Evolutionary conservation across 306 rosid species (phyloP), one percentile per base, ranked within the genome.

Genomic region (Oxytropis ochrocephala): DNA sequence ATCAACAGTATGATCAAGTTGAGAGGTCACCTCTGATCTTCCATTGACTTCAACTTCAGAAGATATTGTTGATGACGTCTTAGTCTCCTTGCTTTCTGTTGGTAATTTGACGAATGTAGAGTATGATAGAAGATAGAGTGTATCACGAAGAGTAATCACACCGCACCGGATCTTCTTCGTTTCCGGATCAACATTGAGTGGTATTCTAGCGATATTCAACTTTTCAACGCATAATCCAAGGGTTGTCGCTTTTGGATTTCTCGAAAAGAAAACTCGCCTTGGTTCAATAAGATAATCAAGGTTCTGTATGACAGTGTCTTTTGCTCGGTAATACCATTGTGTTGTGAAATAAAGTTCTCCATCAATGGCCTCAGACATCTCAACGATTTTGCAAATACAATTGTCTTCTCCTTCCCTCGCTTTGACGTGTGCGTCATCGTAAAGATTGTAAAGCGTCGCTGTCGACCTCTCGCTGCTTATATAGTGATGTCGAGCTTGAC

Each of bases 291-390:
- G 87, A 38, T 80, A 24, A 5, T 42, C 81, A 12, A 42, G 75
- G 10, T 75, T 47, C 68, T 85, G 76, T 19, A 93, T 65, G 4
- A 81, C 98, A 0, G 98, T 93, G 60, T 93, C 98, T 36, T 30
- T 74, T 0, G 93, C 82, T 67, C 98, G 75, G 32, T 90, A 93
- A 29, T 83, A 93, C 98, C 98, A 93, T 14, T 87, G 96, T 6
- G 96, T 91, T 0, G 82, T 86, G 60, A 89, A 90, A 70, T 78
- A 73, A 6, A 74, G 49, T 1, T 17, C 0, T 5, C 96, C 91
- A 46, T 90, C 90, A 27, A 80, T 49, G 3, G 79, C 78, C 67
- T 86, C 90, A 61, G 90, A 93, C 84, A 93, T 73, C 74, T 92
- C 98, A 4, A 86, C 60, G 14, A 93, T 88, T 55, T 80, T 85